Conservation (phyloP, 1,284 basidiomycete genomes). For the Chondrostereum purpureum region DNA sequence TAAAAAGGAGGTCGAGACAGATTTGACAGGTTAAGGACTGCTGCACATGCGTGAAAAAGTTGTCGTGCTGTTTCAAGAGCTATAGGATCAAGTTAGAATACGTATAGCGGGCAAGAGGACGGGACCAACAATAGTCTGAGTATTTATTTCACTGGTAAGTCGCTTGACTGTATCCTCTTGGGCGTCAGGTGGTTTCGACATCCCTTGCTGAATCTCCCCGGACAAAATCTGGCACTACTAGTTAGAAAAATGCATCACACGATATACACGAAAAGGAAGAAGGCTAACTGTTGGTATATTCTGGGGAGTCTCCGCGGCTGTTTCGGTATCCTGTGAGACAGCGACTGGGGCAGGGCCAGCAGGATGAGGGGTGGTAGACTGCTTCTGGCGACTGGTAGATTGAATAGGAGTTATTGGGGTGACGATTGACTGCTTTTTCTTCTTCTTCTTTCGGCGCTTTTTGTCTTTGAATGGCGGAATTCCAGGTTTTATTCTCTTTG, state of each 20-base stretch:
- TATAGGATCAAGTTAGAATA: constrained; percentile 16
- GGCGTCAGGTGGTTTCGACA: background rate
- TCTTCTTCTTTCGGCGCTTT: constrained; percentile 34
- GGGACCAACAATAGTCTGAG: constrained; percentile 9
- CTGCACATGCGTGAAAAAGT: constrained; percentile 42
- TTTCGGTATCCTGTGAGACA: too few species aligned
- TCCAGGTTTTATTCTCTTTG: constrained; percentile 17
- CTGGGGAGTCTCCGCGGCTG: too few species aligned
- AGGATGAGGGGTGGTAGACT: constrained; percentile 3
- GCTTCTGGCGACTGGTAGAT: background rate
- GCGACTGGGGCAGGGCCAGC: background rate
- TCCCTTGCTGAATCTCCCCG: too few species aligned
- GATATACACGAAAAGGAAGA: too few species aligned
- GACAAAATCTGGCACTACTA: too few species aligned
- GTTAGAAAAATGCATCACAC: too few species aligned
- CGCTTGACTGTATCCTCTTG: background rate
- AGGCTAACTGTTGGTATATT: too few species aligned
- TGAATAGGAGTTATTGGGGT: constrained; percentile 6
- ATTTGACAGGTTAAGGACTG: constrained; percentile 67
- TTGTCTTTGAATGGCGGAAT: constrained; percentile 27
- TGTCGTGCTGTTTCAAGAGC: constrained; percentile 44
- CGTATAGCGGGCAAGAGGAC: background rate
- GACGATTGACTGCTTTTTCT: constrained; percentile 32
- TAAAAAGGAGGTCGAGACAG: constrained; percentile 64
- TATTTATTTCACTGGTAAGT: constrained; percentile 4